These are phyloP conservation scores for Myrica gale DNA, from an alignment of 306 rosid species.

Conservation along the genomic window DNA sequence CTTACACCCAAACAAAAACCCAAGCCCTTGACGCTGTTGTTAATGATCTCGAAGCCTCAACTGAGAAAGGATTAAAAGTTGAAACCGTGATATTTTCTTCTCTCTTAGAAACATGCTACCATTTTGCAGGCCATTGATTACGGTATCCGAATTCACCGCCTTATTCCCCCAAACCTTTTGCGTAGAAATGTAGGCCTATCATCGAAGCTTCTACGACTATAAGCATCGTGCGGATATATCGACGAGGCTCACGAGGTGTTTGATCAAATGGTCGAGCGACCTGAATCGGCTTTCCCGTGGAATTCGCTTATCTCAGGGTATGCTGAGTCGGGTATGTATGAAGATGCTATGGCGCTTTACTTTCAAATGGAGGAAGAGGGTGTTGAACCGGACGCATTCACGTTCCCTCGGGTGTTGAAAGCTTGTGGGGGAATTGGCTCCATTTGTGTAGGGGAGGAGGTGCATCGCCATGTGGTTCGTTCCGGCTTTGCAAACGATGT, in stretches of 20 bases:
- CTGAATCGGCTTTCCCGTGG: constrained; percentile 65
- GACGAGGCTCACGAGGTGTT: constrained; percentile 75
- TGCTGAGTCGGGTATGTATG: constrained; percentile 53
- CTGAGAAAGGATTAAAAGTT: constrained; percentile 50
- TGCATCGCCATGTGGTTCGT: constrained; percentile 65
- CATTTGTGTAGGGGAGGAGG: constrained; percentile 73
- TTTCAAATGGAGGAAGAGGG: constrained; percentile 91
- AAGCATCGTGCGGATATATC: constrained; percentile 54
- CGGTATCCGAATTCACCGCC: constrained; percentile 63
- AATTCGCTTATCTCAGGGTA: constrained; percentile 83
- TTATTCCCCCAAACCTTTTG: constrained; percentile 50
- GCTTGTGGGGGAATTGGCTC: constrained; percentile 82
- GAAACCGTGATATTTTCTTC: constrained; percentile 66
- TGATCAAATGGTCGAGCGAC: constrained; percentile 66
- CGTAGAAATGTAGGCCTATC: constrained; percentile 62
- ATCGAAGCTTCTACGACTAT: constrained; percentile 64
- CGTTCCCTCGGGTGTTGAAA: constrained; percentile 77
- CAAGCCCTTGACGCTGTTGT: constrained; percentile 72
- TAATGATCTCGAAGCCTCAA: constrained; percentile 57
- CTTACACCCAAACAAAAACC: constrained; percentile 51
- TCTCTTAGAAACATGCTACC: constrained; percentile 71
- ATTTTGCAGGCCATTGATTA: constrained; percentile 42
- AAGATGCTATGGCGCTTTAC: constrained; percentile 86
- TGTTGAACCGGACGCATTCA: constrained; percentile 63
- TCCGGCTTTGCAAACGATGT: constrained; percentile 51